phyloP scores from a whole-genome alignment of 495 filamentous ascomycete species.

The Entonaema liquescens region DNA sequence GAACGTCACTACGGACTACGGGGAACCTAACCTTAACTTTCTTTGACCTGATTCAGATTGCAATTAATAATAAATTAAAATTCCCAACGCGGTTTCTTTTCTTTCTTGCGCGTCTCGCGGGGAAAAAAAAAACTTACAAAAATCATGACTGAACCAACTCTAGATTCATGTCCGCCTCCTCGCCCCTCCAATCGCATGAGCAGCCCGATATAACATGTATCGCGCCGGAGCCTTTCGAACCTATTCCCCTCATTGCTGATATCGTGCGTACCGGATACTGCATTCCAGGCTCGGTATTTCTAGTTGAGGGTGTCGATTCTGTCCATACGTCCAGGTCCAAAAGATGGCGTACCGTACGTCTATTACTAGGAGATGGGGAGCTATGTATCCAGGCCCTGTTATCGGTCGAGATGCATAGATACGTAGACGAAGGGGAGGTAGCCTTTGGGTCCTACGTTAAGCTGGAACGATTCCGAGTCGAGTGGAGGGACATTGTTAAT shows the following conservation, averaged over 20 bases:
- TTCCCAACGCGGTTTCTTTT: not conserved
- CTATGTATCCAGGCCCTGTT: slow-evolving; percentile 57
- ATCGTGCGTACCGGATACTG: slow-evolving; percentile 53
- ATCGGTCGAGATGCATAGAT: slow-evolving; percentile 46
- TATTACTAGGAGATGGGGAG: slow-evolving; percentile 56
- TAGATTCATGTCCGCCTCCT: slow-evolving; percentile 35
- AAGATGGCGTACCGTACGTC: slow-evolving; percentile 42
- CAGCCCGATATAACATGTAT: slow-evolving; percentile 46
- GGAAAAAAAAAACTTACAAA: not conserved
- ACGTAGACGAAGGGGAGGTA: slow-evolving; percentile 50
- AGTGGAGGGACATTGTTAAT: slow-evolving; percentile 20
- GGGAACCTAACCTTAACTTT: not conserved
- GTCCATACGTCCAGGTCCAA: slow-evolving; percentile 37
- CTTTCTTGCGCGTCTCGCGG: slow-evolving; percentile 17
- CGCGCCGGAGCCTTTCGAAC: slow-evolving; percentile 44
- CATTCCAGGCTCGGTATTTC: slow-evolving; percentile 52
- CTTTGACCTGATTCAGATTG: slow-evolving; percentile 22
- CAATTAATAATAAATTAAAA: slow-evolving; percentile 5
- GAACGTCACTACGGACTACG: slow-evolving; percentile 20
- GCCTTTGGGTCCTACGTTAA: slow-evolving; percentile 53
- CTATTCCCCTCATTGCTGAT: slow-evolving; percentile 46
- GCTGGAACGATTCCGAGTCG: slow-evolving; percentile 45
- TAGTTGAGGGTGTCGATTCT: slow-evolving; percentile 54
- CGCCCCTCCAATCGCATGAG: slow-evolving; percentile 16
- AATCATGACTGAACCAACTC: slow-evolving; percentile 28